Evolutionary conservation across 495 filamentous ascomycete genomes (phyloP), one percentile per base, ranked within the genome.

Genomic region (Penicillium tannophilum): DNA sequence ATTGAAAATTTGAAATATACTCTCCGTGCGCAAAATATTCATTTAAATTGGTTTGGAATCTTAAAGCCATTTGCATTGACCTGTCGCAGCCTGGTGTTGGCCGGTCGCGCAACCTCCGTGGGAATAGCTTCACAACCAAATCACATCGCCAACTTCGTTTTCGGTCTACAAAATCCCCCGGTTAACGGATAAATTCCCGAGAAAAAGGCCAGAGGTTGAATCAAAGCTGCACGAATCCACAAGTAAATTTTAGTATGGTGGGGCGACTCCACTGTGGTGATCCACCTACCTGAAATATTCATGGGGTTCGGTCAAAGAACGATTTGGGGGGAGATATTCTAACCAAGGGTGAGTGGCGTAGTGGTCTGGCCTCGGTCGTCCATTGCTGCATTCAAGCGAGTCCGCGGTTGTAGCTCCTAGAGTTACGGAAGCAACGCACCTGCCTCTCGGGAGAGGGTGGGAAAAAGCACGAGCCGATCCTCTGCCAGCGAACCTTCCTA

Each of bases 311-410:
- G 16, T 41, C 4, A 41, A 41, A 6, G 2, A 17, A 5, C 20
- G 20, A 16, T 39, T n/a, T 17, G 14, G 39, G 3, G 14, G 14
- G 0, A 1, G 7, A 6, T 41, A 16, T 41, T 4, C 39, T n/a
- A n/a, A 41, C 39, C 16, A 12, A n/a, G 39, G 39, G 39, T 41
- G 39, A 41, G 39, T 41, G 39, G 39, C 39, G 39, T 41, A 41
- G 39, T 41, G 39, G 39, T 41, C 16, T 16, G 14, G 7, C 6
- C 33, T 36, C 33, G 9, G 33, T 36, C 6, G 16, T 16, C 16
- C 39, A 41, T 41, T 41, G 39, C 39, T 41, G 39, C 39, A 41
- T n/a, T 41, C 14, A 41, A 41, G 39, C 39, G 16, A 41, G 39
- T 41, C 39, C 14, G 9, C 39, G 14, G 39, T 41, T 41, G 14